Evolutionary conservation across 331 rosid genomes (phyloP), one percentile per base, ranked within the genome.

Genomic region (Stylosanthes scabra): DNA sequence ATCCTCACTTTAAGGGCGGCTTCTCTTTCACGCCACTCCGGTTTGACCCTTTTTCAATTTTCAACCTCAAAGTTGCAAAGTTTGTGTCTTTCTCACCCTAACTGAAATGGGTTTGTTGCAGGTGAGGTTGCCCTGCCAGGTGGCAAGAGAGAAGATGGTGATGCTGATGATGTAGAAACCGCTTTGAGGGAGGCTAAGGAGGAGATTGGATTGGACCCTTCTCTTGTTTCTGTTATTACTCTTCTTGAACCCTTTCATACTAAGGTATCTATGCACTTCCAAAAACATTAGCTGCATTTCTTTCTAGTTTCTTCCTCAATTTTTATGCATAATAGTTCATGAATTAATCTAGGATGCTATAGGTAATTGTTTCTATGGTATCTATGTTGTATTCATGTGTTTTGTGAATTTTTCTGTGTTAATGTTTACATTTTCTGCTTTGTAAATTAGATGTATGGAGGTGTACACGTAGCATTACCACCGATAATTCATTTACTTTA

Each of bases 81-180:
- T 61, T 74, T 52, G 51, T 9, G 20, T 54, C 29, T 62, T 58
- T 61, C 42, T 74, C 3, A 55, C 41, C 27, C 11, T 9, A 67
- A 9, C 27, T 27, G 44, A 14, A 68, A 44, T 54, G 61, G 68
- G 51, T 60, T 69, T 62, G 27, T 68, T 82, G 81, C 84, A 90
- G 98, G 98, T 13, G 98, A 93, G 62, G 97, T 93, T 70, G 85
- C 96, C 37, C 81, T 93, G 71, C 97, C 98, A 2, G 96, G 98
- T n/a, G 98, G 98, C 59, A 89, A 91, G 68, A 84, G 83, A 42
- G 98, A 93, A 1, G 84, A 83, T 63, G 77, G 72, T 13, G 98
- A 93, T 69, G 85, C 87, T 57, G 87, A 86, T 71, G 93, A 91
- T 37, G 88, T 89, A 2, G 73, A 70, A 47, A 91, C 96, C 9